Conservation (phyloP, 345 rosid genomes). For the Populus ilicifolia region DNA sequence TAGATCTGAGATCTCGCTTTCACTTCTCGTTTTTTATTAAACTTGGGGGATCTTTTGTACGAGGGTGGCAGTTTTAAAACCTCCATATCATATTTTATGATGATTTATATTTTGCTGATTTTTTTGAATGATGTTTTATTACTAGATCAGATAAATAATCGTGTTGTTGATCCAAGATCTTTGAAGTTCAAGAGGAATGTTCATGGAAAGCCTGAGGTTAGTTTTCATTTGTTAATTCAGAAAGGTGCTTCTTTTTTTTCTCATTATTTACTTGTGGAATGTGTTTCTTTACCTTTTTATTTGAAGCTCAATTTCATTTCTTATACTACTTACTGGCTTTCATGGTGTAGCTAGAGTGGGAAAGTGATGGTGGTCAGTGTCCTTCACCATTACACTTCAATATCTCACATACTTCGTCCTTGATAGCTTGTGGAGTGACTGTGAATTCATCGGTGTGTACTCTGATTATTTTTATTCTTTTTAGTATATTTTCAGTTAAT, state of each 20-base stretch:
- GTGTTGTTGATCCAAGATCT: slow-evolving; percentile 45
- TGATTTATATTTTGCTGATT: background rate
- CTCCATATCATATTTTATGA: background rate
- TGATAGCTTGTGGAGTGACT: slow-evolving; percentile 86
- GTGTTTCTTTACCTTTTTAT: background rate
- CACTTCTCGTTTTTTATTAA: background rate
- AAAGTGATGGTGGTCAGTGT: slow-evolving; percentile 24
- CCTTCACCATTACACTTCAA: slow-evolving; percentile 62
- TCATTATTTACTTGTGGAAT: background rate
- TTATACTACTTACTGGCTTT: background rate
- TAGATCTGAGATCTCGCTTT: background rate
- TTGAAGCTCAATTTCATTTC: background rate
- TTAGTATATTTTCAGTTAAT: background rate
- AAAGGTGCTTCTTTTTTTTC: background rate
- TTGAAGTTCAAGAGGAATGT: slow-evolving; percentile 68
- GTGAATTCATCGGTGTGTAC: slow-evolving; percentile 48
- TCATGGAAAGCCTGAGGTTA: slow-evolving; percentile 96
- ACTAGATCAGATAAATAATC: slow-evolving; percentile 31
- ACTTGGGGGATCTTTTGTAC: background rate
- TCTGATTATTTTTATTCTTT: background rate
- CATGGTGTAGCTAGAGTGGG: slow-evolving; percentile 63
- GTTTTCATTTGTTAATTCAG: slow-evolving; percentile 4
- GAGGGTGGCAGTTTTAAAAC: background rate
- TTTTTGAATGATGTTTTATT: background rate
- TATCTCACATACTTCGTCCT: slow-evolving; percentile 75